These are phyloP conservation scores for Starmerella bacillaris DNA, from an alignment of 805 yeast species.

Conservation along the genomic window DNA sequence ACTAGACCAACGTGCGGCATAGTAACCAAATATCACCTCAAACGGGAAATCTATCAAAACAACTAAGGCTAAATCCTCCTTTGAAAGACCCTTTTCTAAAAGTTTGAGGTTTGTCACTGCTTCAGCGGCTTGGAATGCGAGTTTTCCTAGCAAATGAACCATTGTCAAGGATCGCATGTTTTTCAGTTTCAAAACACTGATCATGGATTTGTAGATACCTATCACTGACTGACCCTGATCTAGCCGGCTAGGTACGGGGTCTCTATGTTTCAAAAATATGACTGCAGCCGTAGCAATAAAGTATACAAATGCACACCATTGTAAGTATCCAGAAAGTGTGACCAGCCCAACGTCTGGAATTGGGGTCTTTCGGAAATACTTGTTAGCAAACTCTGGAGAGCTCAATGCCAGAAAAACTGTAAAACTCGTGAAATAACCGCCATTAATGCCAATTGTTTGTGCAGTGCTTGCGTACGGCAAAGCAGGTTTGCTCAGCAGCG, in stretches of 20 bases:
- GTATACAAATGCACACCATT: constrained; percentile 60
- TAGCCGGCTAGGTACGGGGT: constrained; percentile 30
- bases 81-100: constrained; percentile 75
- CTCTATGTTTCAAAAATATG: constrained; percentile 38
- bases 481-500: constrained; percentile 59
- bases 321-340: constrained; percentile 55
- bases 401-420: constrained; percentile 81
- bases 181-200: constrained; percentile 29
- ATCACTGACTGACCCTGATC: constrained; percentile 20
- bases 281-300: constrained; percentile 47
- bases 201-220: constrained; percentile 22
- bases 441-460: constrained; percentile 84
- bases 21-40: constrained; percentile 86
- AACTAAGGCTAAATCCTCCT: constrained; percentile 83
- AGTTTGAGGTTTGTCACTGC: constrained; percentile 85
- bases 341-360: constrained; percentile 41
- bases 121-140: constrained; percentile 91
- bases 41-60: constrained; percentile 91
- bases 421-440: constrained; percentile 81
- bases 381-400: constrained; percentile 83
- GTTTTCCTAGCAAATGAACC: constrained; percentile 61
- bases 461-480: constrained; percentile 91
- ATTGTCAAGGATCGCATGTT: constrained; percentile 58
- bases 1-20: constrained; percentile 86
- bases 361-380: constrained; percentile 51